These are phyloP conservation scores for Aspergillus aculeatinus DNA, from an alignment of 2,329 filamentous ascomycete species.

Conservation along the genomic window DNA sequence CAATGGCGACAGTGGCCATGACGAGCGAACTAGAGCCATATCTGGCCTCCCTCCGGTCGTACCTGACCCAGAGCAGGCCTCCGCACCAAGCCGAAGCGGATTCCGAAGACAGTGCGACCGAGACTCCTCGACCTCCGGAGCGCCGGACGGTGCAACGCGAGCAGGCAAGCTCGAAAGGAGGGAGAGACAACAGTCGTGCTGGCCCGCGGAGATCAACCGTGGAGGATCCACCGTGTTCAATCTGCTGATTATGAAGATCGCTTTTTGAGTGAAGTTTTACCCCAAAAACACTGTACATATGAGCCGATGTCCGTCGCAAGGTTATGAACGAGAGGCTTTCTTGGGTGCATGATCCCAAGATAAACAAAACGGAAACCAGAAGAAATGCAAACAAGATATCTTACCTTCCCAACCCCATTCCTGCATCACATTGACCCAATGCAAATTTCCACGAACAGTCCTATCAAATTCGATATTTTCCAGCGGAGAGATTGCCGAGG, in stretches of 20 bases:
- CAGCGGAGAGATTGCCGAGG: constrained; percentile 33
- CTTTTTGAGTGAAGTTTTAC: constrained; percentile 18
- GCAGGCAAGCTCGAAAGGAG: neutral
- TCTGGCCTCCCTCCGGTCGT: constrained; percentile 30
- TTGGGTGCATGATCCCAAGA: neutral
- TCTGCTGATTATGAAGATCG: neutral
- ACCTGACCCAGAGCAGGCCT: constrained; percentile 18
- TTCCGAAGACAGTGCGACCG: neutral
- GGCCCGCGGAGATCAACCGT: neutral
- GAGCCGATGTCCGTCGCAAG: constrained; percentile 5
- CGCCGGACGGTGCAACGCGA: neutral
- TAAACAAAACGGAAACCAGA: constrained; percentile 8
- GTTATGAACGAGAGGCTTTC: neutral
- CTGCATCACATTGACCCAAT: constrained; percentile 71
- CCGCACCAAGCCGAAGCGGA: constrained; percentile 1
- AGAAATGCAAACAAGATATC: constrained; percentile 25
- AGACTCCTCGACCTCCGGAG: neutral
- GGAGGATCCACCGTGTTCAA: neutral
- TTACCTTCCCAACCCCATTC: constrained; percentile 72
- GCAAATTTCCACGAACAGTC: constrained; percentile 64
- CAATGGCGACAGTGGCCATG: constrained; percentile 32
- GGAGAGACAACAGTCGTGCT: neutral
- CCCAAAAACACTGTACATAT: constrained; percentile 41
- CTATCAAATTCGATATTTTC: constrained; percentile 57
- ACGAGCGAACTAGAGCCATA: constrained; percentile 33